Evolutionary conservation across 2,329 filamentous ascomycete genomes (phyloP).

Genomic region (Stachybotrys chartarum): DNA sequence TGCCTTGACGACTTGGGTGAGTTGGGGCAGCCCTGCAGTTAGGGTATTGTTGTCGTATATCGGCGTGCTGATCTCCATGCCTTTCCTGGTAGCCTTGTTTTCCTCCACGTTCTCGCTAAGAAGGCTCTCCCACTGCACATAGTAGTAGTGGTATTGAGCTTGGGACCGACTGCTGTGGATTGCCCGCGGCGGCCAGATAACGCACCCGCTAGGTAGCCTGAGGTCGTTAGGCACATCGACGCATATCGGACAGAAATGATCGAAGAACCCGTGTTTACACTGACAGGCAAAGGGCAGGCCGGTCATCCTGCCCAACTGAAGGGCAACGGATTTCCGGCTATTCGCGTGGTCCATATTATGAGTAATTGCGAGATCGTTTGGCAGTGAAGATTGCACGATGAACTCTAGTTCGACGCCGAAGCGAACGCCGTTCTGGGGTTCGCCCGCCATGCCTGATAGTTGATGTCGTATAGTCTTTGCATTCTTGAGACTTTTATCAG

Average conservation of each 20-base stretch:
- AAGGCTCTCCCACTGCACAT: slow-evolving; percentile 8
- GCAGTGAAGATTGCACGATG: background rate
- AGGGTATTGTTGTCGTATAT: slow-evolving; percentile 11
- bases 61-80: slow-evolving; percentile 12
- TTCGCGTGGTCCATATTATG: background rate
- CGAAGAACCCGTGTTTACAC: background rate
- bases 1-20: slow-evolving; percentile 2
- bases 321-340: background rate
- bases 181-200: background rate
- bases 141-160: slow-evolving; percentile 4
- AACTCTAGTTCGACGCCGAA: background rate
- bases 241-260: background rate
- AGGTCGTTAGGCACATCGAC: background rate
- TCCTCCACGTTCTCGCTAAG: background rate
- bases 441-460: background rate
- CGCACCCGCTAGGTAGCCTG: background rate
- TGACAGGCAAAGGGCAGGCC: slow-evolving; percentile 3
- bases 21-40: slow-evolving; percentile 3
- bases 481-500: too few species aligned
- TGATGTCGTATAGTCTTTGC: too few species aligned
- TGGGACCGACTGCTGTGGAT: background rate
- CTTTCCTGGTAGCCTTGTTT: slow-evolving; percentile 3
- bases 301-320: background rate
- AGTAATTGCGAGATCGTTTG: background rate
- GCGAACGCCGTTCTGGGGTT: background rate